phyloP scores from a whole-genome alignment of 2,329 filamentous ascomycete genomes.

The Colletotrichum destructivum region DNA sequence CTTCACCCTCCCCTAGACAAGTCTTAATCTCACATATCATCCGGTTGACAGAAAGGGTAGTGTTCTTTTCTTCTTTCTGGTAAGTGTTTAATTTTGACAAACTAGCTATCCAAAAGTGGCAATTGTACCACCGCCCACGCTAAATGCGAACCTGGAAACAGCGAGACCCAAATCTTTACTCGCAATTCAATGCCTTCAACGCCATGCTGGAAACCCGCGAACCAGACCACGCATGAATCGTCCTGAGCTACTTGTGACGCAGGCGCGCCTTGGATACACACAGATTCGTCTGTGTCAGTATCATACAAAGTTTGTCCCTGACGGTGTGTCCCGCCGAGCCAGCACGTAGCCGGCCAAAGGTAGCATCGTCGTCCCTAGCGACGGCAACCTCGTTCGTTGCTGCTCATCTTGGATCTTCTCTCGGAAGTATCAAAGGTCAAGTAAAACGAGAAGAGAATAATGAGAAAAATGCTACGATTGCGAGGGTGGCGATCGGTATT shows the following conservation, averaged over 20 bases:
- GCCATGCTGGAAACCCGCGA: conserved; percentile 29
- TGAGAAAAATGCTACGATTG: neutral
- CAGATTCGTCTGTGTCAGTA: neutral
- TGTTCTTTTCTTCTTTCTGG: neutral
- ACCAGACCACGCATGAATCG: conserved; percentile 13
- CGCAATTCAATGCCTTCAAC: conserved; percentile 34
- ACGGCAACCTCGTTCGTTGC: neutral
- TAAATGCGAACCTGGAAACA: conserved; percentile 16
- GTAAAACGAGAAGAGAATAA: neutral
- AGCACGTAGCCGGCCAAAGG: neutral
- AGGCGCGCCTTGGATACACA: neutral
- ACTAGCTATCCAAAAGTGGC: conserved; percentile 19
- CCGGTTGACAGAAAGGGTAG: neutral
- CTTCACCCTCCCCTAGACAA: too few species aligned
- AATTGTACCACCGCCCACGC: neutral
- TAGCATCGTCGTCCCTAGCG: neutral
- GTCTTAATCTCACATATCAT: neutral
- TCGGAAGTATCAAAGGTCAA: conserved; percentile 9
- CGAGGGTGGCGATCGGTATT: conserved; percentile 33
- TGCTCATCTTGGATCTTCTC: conserved; percentile 7
- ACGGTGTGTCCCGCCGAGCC: conserved; percentile 10
- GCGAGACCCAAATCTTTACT: conserved; percentile 16
- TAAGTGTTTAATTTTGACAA: neutral
- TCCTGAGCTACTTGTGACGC: neutral
- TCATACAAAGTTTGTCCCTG: conserved; percentile 13